These are phyloP conservation scores for Craterostigma plantagineum DNA, from an alignment of 257 asterid genomes.

Conservation along the genomic window DNA sequence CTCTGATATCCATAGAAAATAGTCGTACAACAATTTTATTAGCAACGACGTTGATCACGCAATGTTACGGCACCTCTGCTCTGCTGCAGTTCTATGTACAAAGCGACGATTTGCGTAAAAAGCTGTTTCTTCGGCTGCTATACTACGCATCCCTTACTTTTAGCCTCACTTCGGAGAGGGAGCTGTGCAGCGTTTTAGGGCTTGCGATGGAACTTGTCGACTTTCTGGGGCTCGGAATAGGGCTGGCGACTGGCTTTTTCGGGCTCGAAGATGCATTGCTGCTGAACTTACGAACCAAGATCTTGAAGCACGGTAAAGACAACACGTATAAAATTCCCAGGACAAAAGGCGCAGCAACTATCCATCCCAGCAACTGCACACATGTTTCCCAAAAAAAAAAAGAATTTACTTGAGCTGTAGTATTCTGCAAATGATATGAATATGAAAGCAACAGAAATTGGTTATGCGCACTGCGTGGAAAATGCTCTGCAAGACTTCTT, in stretches of 20 bases:
- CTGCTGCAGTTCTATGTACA: too few species aligned
- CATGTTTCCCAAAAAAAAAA: too few species aligned
- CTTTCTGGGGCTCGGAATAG: constrained; percentile 34
- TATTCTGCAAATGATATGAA: too few species aligned
- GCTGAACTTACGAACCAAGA: constrained; percentile 52
- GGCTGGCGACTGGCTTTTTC: constrained; percentile 15
- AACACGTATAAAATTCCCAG: constrained; percentile 39
- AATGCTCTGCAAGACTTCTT: constrained; percentile 60
- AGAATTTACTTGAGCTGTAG: too few species aligned
- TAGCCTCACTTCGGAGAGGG: constrained; percentile 44
- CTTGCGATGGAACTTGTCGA: constrained; percentile 18
- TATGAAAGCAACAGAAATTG: too few species aligned
- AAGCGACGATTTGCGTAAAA: too few species aligned
- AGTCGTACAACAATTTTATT: too few species aligned
- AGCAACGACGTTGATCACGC: too few species aligned
- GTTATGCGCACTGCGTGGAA: constrained; percentile 75
- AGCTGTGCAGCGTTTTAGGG: constrained; percentile 30
- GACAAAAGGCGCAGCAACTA: constrained; percentile 67
- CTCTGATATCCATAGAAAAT: too few species aligned
- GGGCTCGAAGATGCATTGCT: constrained; percentile 36
- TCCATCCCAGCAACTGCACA: constrained; percentile 91
- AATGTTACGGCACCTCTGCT: too few species aligned
- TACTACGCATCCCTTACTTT: constrained; percentile 54
- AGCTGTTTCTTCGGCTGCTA: background rate
- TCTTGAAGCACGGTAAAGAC: constrained; percentile 50